Evolutionary conservation across 2,329 filamentous ascomycete species (phyloP), one percentile per base, ranked within the genome.

Genomic region (Ophioceras dolichostomum): DNA sequence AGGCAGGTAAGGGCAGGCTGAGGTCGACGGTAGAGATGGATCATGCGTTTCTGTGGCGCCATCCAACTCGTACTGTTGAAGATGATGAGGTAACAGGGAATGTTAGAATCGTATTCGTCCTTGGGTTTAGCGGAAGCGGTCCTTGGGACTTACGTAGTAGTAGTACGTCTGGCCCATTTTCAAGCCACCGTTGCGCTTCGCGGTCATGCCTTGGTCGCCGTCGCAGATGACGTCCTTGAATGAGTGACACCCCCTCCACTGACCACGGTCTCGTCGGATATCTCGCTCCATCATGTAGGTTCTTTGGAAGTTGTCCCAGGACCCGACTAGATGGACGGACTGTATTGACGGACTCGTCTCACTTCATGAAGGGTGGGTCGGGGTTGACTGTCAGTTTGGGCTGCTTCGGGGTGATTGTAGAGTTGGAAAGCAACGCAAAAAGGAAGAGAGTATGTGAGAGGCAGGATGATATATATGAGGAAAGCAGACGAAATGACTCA

Each of bases 121-220:
- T n/a, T n/a, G n/a, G n/a, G n/a, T n/a, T n/a, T n/a, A n/a, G n/a
- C n/a, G n/a, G n/a, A n/a, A n/a, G n/a, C n/a, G n/a, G n/a, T n/a
- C n/a, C n/a, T n/a, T n/a, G n/a, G 28, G 29, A 69, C 83, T 61
- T 65, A 93, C 86, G 61, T 91, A 95, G 67, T 94, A 96, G 71
- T 89, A 95, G 60, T 95, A 95, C 13, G 81, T 91, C 42, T 82
- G 77, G 32, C 88, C 88, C 83, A 94, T 94, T 58, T 82, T 91
- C 45, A 95, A 69, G 37, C 83, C 88, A 40, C 87, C 87, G 47
- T 74, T 73, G 49, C 85, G 74, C 48, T 73, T 75, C 24, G 66
- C 61, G 18, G 57, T 58, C 36, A 62, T 67, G 47, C 65, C 58
- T 34, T 65, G 55, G 42, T 79, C 69, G 40, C 86, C 84, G 58